Base-by-base conservation (phyloP, 2,329 filamentous ascomycete species). In the Fusarium dlaminii region DNA sequence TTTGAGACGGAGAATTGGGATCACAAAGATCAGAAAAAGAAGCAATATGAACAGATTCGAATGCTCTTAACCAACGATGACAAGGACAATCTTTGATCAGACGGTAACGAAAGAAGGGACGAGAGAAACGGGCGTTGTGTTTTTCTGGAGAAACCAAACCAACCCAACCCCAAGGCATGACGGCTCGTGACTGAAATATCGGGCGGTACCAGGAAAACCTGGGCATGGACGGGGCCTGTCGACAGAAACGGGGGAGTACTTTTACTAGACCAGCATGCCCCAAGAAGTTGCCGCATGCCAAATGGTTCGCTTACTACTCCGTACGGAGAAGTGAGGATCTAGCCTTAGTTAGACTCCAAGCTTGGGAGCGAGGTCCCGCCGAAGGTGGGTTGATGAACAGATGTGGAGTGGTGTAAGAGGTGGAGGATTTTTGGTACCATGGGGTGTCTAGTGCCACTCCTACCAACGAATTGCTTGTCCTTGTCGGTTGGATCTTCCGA, bases 351-450 rank as follows among this genome's bases (percentile, higher is more conserved):
- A 75, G 75, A 70, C 66, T 56, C 51, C 55, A 74, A 65, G 68
- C 68, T 76, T 76, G 68, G 32, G 73, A 78, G 75, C 77, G 74
- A 78, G 73, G 77, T 78, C 77, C 77, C 77, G 77, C 77, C 77
- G 77, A 78, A 67, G 77, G 75, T 75, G 77, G 75, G 75, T 78
- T 71, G 76, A 75, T 73, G 75, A 70, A 75, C 73, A 79, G 77
- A 78, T 77, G 77, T 77, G 77, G 77, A 78, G 72, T 66, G 73
- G 70, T 72, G 72, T 70, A 75, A 74, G 69, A 75, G 72, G 72
- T 77, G 75, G 77, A 74, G 74, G 70, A 77, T 67, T 75, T 55
- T 74, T 51, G 56, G 66, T 62, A 65, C 56, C 70, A 71, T 75
- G 67, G 74, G 65, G 71, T 73, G 69, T 54, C 68, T 72, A 58